These are phyloP conservation scores for Batrachochytrium dendrobatidis DNA, from an alignment of 371 early-diverging fungal species.

Conservation along the genomic window DNA sequence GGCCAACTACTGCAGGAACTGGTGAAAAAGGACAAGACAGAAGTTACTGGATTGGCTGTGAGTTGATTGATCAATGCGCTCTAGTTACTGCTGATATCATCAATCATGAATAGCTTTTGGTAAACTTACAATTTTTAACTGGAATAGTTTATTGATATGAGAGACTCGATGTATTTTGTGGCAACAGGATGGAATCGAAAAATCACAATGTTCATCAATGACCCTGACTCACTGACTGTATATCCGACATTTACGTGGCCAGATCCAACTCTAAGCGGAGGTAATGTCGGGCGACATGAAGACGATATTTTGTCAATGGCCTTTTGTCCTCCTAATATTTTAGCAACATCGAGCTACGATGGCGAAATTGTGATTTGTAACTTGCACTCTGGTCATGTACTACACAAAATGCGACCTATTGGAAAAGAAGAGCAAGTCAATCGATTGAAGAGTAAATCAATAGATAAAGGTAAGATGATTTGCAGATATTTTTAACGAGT, in stretches of 20 bases:
- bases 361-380: slow-evolving; percentile 38
- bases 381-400: slow-evolving; percentile 30
- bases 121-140: background rate
- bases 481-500: background rate
- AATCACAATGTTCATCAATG: slow-evolving; percentile 34
- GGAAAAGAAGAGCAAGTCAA: slow-evolving; percentile 15
- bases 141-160: slow-evolving; percentile 33
- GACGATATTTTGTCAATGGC: slow-evolving; percentile 40
- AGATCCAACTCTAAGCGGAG: slow-evolving; percentile 3
- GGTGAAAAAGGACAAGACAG: slow-evolving; percentile 32
- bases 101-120: too few relatives aligned
- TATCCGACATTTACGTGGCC: slow-evolving; percentile 26
- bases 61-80: background rate
- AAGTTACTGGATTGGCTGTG: slow-evolving; percentile 38
- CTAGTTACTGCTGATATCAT: too few relatives aligned
- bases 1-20: slow-evolving; percentile 42
- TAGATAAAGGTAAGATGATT: slow-evolving; percentile 27
- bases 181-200: slow-evolving; percentile 38
- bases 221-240: slow-evolving; percentile 15
- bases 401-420: slow-evolving; percentile 23
- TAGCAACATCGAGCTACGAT: slow-evolving; percentile 38
- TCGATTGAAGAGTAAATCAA: slow-evolving; percentile 20
- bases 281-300: slow-evolving; percentile 18
- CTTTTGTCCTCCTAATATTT: slow-evolving; percentile 31
- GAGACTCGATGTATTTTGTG: slow-evolving; percentile 28